A percentile compares a stretch with the other conserved stretches of the same genome.
These are phyloP conservation scores for Periconia sp. DNA, from an alignment of 2,329 filamentous ascomycete species.

Conservation along the genomic window DNA sequence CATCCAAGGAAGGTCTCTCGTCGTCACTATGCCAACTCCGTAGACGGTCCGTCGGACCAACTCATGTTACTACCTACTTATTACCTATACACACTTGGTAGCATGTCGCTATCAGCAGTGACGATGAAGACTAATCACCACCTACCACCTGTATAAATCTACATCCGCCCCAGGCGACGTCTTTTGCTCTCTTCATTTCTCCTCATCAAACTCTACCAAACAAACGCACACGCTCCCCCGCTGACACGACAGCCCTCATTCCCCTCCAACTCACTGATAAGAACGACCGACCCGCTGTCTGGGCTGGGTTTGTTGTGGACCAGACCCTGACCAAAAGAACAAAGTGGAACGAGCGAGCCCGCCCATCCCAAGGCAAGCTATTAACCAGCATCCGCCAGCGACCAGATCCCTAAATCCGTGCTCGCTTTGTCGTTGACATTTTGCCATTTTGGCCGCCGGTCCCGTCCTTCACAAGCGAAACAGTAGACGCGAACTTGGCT, in stretches of 20 bases:
- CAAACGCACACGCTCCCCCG: too few species aligned
- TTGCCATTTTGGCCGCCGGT: too few species aligned
- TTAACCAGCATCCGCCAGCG: background rate
- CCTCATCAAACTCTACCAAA: too few species aligned
- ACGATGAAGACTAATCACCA: background rate
- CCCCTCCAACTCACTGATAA: background rate
- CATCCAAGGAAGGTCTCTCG: background rate
- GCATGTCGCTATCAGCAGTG: background rate
- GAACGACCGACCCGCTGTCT: background rate
- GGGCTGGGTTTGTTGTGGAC: background rate
- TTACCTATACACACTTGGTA: background rate
- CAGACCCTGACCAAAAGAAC: background rate
- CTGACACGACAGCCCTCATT: background rate
- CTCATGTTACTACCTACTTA: background rate
- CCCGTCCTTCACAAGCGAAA: background rate
- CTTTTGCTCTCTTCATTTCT: background rate
- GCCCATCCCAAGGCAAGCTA: background rate
- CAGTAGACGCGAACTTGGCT: conserved; percentile 2
- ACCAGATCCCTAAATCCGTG: background rate
- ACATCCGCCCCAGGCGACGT: background rate
- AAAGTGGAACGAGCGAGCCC: background rate
- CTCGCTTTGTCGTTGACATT: background rate
- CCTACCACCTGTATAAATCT: background rate
- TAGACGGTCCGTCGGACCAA: background rate
- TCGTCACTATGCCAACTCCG: background rate